A percentile compares a stretch with the other conserved stretches of the same genome.
Conservation (phyloP, 2,329 filamentous ascomycete genomes). For the Colletotrichum graminicola region DNA sequence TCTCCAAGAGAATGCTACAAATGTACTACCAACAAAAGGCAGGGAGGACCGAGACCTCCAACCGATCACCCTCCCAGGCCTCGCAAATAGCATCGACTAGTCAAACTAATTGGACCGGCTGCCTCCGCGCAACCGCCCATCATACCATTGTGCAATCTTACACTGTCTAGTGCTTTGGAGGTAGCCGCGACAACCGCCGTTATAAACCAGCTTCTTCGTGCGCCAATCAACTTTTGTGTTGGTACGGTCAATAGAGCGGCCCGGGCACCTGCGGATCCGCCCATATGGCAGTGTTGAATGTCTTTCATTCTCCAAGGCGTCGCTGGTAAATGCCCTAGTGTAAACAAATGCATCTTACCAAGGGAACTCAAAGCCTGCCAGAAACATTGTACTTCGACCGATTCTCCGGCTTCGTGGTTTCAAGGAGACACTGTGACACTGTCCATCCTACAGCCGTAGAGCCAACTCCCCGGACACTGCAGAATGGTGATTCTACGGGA, state of each 20-base stretch:
- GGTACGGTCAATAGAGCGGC: background rate
- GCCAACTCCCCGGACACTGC: slow-evolving; percentile 5
- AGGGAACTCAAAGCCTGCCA: slow-evolving; percentile 20
- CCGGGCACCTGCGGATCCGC: background rate
- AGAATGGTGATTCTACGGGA: slow-evolving; percentile 23
- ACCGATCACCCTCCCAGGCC: too few relatives aligned
- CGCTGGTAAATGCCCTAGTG: background rate
- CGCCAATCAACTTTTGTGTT: background rate
- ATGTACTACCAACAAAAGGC: background rate
- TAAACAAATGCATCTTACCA: background rate
- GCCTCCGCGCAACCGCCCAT: too few relatives aligned
- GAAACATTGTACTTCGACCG: slow-evolving; percentile 3
- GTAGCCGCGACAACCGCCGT: too few relatives aligned
- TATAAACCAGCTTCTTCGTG: too few relatives aligned
- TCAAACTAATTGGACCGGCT: too few relatives aligned
- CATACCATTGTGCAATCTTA: too few relatives aligned
- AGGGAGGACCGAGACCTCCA: background rate
- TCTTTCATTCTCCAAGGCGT: background rate
- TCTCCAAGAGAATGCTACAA: background rate
- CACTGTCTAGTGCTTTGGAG: too few relatives aligned
- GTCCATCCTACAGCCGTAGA: background rate
- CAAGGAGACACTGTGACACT: background rate
- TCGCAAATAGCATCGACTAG: too few relatives aligned
- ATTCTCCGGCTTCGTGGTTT: background rate
- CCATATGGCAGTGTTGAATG: background rate